Evolutionary conservation across 352 stramenopile genomes (phyloP), one percentile per base, ranked within the genome.

Genomic region (Pythium coloratum): DNA sequence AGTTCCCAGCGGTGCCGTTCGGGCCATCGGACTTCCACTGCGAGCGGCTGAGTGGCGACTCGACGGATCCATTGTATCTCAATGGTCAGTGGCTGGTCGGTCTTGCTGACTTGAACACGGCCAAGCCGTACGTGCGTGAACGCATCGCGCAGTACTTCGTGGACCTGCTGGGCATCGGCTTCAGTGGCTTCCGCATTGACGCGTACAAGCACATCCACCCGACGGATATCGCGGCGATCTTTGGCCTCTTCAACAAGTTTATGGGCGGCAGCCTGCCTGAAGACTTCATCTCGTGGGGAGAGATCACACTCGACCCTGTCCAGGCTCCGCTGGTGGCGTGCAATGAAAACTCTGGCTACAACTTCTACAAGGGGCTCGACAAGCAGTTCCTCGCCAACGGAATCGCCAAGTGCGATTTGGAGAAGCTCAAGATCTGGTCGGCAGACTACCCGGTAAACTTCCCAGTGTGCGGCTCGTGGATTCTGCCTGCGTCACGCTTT

Each of bases 391-490:
- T 61, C 4, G 68, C 77, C 1, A 77, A 73, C 8, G 84, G 82
- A 5, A 75, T 90, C 65, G 80, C 78, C 16, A 32, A 68, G 14
- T 72, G 47, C 0, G 84, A 92, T 57, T 78, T 92, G 6, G 54
- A 61, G 20, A 92, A 92, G 51, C 73, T 92, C 61, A 92, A 92
- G 74, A 85, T 91, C 58, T 92, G 81, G 84, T 89, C 81, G 51
- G 83, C 71, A 0, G 84, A 89, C 49, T 92, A 92, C 69, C 82
- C 84, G 9, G 82, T 75, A 34, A 60, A 77, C 12, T 73, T 80
- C 57, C 81, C 81, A 1, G 63, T 79, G 18, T 88, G 78, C 32
- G 80, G 79, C 14, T 81, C 70, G 14, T 92, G 84, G 77, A 82
- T 88, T 53, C 53, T 92, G 8, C 78, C 78, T 12, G 33, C 81